phyloP scores from a whole-genome alignment of 2,329 filamentous ascomycete genomes.

The Paraphoma sp. region DNA sequence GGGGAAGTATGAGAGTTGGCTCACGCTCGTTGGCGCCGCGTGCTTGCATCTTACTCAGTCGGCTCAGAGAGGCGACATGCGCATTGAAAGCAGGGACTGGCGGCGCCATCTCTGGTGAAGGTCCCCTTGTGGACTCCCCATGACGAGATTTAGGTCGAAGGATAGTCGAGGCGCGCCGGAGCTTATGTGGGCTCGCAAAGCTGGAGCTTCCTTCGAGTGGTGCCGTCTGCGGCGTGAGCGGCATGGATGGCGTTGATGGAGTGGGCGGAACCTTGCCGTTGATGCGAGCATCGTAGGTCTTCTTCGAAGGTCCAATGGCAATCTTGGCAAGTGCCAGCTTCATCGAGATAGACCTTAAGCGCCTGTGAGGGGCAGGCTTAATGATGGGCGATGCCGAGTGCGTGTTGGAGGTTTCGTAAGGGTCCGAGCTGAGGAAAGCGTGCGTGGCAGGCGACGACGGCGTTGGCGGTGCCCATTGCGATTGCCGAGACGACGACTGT shows the following conservation, averaged over 20 bases:
- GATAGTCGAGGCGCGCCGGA: constrained; percentile 40
- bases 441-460: constrained; percentile 38
- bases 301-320: constrained; percentile 43
- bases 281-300: constrained; percentile 38
- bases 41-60: constrained; percentile 35
- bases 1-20: constrained; percentile 42
- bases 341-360: constrained; percentile 46
- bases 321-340: constrained; percentile 48
- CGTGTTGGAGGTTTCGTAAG: constrained; percentile 41
- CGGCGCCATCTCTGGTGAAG: constrained; percentile 32
- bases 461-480: constrained; percentile 32
- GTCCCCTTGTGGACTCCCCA: constrained; percentile 16
- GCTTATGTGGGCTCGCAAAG: constrained; percentile 29
- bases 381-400: constrained; percentile 41
- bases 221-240: constrained; percentile 43
- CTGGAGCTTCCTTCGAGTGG: constrained; percentile 29
- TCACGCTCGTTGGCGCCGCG: constrained; percentile 46
- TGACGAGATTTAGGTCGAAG: constrained; percentile 34
- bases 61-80: constrained; percentile 22
- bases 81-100: constrained; percentile 25
- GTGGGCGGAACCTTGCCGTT: constrained; percentile 29
- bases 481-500: constrained; percentile 26
- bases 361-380: constrained; percentile 42
- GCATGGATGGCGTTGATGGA: constrained; percentile 39
- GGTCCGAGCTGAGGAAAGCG: constrained; percentile 48